Base-by-base conservation (phyloP, 495 filamentous ascomycete species). In the Glonium stellatum region DNA sequence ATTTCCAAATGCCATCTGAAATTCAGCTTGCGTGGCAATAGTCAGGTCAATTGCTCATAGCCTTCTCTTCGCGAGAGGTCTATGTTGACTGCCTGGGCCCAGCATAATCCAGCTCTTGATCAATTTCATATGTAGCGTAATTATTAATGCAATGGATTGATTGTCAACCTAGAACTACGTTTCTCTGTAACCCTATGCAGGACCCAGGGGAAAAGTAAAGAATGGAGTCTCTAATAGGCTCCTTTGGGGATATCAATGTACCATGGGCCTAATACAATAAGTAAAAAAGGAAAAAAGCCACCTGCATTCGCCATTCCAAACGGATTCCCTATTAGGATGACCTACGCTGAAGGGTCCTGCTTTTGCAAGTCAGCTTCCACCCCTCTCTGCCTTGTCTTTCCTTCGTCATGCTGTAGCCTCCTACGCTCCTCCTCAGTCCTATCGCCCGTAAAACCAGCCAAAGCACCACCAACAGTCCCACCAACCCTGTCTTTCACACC, bases 331-430 rank as follows among this genome's bases (percentile, higher is more conserved):
- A n/a, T n/a, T 39, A 39, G 15, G 36, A 39, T 15, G 15, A 51
- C 11, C 48, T 27, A 51, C 1, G 5, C 18, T 10, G 15, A n/a
- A 71, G 25, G 21, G 27, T 39, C 71, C 76, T 87, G 80, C 82
- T 89, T 91, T 65, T 83, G 72, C 57, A 96, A 82, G 70, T 96
- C 92, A 23, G 76, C 73, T 82, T 96, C 92, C 11, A 85, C 92
- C 55, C 92, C 86, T 12, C 92, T 79, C 78, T 95, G 87, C 69
- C 81, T 77, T 23, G 87, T 90, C 82, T 96, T 97, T 36, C 92
- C 92, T 65, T 80, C 73, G 69, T 95, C 92, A 66, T 95, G 92
- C 70, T 86, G 77, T 48, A 81, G 68, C 72, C 84, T 77, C 51
- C 79, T 82, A 64, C 81, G 76, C 67, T 71, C 59, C 77, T 95